phyloP scores from a whole-genome alignment of 31 red algal genomes.

The Odonthalia washingtoniensis region DNA sequence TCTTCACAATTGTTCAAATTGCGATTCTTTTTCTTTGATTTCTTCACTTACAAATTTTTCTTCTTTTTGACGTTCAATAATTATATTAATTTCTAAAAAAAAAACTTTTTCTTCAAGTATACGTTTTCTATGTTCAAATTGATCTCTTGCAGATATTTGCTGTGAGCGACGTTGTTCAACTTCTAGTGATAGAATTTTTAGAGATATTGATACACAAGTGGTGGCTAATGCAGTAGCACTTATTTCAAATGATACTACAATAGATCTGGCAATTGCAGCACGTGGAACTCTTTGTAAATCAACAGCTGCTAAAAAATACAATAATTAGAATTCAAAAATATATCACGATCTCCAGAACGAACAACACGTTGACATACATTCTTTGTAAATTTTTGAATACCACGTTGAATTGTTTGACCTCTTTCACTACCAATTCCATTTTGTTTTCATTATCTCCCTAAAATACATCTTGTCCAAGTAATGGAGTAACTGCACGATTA shows the following conservation, averaged over 20 bases:
- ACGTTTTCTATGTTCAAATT: constrained; percentile 69
- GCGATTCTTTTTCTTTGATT: constrained; percentile 31
- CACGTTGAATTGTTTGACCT: constrained; percentile 11
- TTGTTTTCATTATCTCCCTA: constrained; percentile 38
- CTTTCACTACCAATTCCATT: constrained; percentile 4
- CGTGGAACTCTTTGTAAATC: constrained; percentile 56
- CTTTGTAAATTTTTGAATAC: constrained; percentile 1
- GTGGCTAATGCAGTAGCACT: constrained; percentile 65
- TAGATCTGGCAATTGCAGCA: constrained; percentile 67
- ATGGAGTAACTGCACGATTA: constrained; percentile 74
- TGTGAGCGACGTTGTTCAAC: constrained; percentile 50
- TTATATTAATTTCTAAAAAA: constrained; percentile 64
- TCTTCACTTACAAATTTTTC: constrained; percentile 44
- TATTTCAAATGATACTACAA: constrained; percentile 79
- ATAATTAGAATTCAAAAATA: constrained; percentile 70
- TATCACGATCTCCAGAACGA: constrained; percentile 72
- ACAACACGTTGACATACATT: constrained; percentile 77
- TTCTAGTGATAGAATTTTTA: constrained; percentile 67
- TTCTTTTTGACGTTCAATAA: constrained; percentile 45
- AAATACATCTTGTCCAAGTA: constrained; percentile 77
- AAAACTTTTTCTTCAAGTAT: too few relatives aligned
- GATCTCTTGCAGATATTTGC: constrained; percentile 53
- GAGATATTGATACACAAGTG: constrained; percentile 61
- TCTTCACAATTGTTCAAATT: constrained; percentile 55
- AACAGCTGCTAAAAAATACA: constrained; percentile 53